Conservation (phyloP, 2,329 filamentous ascomycete genomes). For the Colletotrichum tropicicola region DNA sequence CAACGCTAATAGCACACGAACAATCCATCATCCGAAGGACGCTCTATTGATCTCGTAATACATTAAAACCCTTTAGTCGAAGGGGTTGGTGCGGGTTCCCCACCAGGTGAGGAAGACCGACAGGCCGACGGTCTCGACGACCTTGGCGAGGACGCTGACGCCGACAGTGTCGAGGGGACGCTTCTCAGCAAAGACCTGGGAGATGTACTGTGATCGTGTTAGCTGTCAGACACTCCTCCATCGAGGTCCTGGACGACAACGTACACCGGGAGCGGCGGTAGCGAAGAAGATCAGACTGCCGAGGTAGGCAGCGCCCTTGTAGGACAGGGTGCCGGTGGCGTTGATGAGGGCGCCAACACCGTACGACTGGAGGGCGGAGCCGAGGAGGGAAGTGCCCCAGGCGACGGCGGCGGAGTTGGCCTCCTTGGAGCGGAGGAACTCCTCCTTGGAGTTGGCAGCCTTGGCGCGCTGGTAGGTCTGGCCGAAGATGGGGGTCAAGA, state of each 20-base stretch:
- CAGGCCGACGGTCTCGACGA: constrained; percentile 92
- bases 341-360: constrained; percentile 92
- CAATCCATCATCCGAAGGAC: background rate
- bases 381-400: constrained; percentile 89
- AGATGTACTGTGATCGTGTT: constrained; percentile 71
- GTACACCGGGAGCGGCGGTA: constrained; percentile 84
- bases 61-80: constrained; percentile 67
- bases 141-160: constrained; percentile 82
- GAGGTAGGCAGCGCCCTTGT: constrained; percentile 97
- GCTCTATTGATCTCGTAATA: constrained; percentile 5
- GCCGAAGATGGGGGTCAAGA: constrained; percentile 90
- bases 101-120: constrained; percentile 96
- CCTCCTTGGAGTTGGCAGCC: constrained; percentile 91
- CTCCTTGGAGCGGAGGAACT: constrained; percentile 95
- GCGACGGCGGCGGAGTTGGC: constrained; percentile 86
- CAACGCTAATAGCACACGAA: constrained; percentile 29
- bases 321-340: constrained; percentile 91
- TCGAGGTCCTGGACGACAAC: background rate
- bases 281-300: constrained; percentile 92
- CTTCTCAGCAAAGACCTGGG: constrained; percentile 90
- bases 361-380: constrained; percentile 89
- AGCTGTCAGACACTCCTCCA: background rate
- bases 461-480: constrained; percentile 94
- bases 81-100: constrained; percentile 94
- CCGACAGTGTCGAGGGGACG: constrained; percentile 90